Evolutionary conservation across 2,329 filamentous ascomycete genomes (phyloP).

Genomic region (Pestalotiopsis sp.): DNA sequence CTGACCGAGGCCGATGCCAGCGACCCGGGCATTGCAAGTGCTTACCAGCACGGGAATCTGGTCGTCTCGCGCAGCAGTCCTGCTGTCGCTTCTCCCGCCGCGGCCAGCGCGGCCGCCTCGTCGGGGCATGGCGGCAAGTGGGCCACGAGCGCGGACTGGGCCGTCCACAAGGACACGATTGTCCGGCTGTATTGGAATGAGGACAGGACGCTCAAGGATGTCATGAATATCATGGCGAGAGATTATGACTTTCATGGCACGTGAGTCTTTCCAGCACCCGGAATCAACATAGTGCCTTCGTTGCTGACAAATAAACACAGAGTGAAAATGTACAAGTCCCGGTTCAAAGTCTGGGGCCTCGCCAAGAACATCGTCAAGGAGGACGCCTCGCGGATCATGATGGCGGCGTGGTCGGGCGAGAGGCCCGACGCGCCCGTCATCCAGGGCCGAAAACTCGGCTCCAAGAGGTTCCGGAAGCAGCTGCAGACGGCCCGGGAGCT

Average conservation of each 20-base stretch:
- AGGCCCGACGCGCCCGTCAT: not conserved
- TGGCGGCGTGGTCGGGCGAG: conserved; percentile 1
- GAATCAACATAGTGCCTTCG: not conserved
- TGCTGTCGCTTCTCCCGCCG: not conserved
- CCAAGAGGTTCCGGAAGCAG: conserved; percentile 11
- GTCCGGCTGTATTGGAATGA: conserved; percentile 23
- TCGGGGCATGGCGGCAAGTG: conserved; percentile 9
- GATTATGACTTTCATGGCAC: conserved; percentile 22
- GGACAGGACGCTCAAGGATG: conserved; percentile 21
- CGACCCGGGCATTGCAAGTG: not conserved
- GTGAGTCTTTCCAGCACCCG: conserved; percentile 13
- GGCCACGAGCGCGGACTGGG: conserved; percentile 21
- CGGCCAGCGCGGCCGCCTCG: not conserved
- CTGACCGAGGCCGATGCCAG: not conserved
- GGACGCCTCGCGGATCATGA: conserved; percentile 18
- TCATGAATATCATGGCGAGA: conserved; percentile 21
- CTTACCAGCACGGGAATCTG: not conserved
- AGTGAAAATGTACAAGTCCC: conserved; percentile 15
- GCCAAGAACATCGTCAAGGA: conserved; percentile 24
- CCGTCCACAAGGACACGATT: conserved; percentile 18
- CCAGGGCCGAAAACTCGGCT: conserved; percentile 16
- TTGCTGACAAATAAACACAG: not conserved
- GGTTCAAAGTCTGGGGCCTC: conserved; percentile 20
- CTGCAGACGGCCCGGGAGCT: not conserved
- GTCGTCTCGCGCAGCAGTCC: not conserved